These are phyloP conservation scores for Gymnopilus dilepis DNA, from an alignment of 768 basidiomycete species.

Conservation along the genomic window DNA sequence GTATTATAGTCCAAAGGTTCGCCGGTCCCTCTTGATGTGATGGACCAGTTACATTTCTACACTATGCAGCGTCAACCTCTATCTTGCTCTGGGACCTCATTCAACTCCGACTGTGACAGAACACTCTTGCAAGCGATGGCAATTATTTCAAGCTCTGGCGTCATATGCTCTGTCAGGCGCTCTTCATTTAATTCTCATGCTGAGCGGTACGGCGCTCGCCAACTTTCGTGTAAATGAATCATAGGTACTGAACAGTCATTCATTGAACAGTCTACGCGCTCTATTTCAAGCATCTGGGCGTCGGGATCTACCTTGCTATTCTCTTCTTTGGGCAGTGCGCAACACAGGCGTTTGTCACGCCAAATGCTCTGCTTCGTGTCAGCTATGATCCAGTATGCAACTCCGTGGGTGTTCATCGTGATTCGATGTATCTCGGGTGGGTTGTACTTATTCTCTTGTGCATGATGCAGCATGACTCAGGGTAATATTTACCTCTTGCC, in stretches of 20 bases:
- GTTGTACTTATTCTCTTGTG: not conserved
- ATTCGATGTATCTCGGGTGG: constrained; percentile 13
- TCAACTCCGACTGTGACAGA: not conserved
- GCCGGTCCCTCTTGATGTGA: not conserved
- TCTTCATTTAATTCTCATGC: constrained; percentile 18
- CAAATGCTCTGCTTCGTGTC: constrained; percentile 2
- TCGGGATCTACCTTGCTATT: constrained; percentile 4
- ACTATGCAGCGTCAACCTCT: constrained; percentile 10
- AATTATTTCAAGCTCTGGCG: constrained; percentile 6
- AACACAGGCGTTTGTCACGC: not conserved
- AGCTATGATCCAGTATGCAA: constrained; percentile 15
- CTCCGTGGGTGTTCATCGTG: not conserved
- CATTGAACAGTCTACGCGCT: constrained; percentile 16
- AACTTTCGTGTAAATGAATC: not conserved
- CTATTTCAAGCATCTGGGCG: constrained; percentile 2
- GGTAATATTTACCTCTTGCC: not conserved
- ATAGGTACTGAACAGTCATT: not conserved
- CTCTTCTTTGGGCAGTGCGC: constrained; percentile 9
- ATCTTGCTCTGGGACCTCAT: constrained; percentile 13
- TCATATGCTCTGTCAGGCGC: constrained; percentile 9
- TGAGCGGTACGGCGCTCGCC: constrained; percentile 10
- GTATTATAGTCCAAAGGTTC: constrained; percentile 12
- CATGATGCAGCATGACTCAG: too few relatives aligned
- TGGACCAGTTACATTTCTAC: not conserved
- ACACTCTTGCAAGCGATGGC: constrained; percentile 7